Evolutionary conservation across 139 green algal species (phyloP).

Genomic region (Mychonastes homosphaera): DNA sequence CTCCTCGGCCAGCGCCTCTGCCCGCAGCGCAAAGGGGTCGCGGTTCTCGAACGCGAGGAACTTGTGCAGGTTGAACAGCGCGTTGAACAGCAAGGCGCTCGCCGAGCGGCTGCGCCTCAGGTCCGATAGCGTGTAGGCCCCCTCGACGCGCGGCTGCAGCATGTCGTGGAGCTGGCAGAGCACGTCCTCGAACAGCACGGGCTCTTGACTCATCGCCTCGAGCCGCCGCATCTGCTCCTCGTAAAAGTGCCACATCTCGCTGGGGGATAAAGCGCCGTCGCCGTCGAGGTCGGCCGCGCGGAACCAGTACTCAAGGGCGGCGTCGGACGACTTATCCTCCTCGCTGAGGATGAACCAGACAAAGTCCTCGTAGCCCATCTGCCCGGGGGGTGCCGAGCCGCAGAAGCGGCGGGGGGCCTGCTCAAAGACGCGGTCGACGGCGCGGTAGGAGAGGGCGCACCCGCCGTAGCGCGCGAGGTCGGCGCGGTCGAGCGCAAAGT

Average conservation of each 20-base stretch:
- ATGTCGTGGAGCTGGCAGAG: constrained; percentile 97
- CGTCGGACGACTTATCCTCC: constrained; percentile 94
- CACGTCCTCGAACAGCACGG: constrained; percentile 76
- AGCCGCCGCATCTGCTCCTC: constrained; percentile 97
- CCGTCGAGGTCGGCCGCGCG: constrained; percentile 85
- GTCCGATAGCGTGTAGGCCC: constrained; percentile 56
- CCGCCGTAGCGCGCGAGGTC: constrained; percentile 94
- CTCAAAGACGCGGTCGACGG: constrained; percentile 89
- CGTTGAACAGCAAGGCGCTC: constrained; percentile 89
- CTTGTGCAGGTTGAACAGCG: constrained; percentile 98
- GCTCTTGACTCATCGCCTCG: constrained; percentile 82
- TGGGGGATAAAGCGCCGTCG: constrained; percentile 66
- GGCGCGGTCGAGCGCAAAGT: constrained; percentile 87
- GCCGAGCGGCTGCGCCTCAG: constrained; percentile 60
- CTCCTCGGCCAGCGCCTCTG: constrained; percentile 38
- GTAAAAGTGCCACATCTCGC: constrained; percentile 93
- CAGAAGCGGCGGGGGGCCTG: constrained; percentile 62
- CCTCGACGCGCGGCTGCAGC: constrained; percentile 52
- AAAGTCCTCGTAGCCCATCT: constrained; percentile 99
- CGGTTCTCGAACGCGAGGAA: constrained; percentile 95
- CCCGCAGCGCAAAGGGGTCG: constrained; percentile 40
- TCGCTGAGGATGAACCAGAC: constrained; percentile 98
- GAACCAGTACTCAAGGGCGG: constrained; percentile 95
- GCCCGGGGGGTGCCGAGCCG: constrained; percentile 41
- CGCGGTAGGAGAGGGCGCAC: constrained; percentile 82